Evolutionary conservation across 2,329 filamentous ascomycete species (phyloP).

Genomic region (Diaporthe destruens): DNA sequence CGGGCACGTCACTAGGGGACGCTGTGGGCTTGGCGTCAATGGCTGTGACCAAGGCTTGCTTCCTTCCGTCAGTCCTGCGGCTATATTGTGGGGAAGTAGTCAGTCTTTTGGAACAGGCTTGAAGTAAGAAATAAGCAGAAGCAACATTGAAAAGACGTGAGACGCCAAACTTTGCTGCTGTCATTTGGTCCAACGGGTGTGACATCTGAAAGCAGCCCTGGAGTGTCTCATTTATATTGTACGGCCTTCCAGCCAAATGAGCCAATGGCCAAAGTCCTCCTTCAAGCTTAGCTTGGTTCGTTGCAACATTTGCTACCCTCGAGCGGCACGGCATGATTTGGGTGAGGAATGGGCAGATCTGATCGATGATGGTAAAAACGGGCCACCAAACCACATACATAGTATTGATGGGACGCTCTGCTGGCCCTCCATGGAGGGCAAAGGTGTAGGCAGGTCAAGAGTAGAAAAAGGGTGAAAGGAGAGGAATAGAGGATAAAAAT

Average conservation of each 20-base stretch:
- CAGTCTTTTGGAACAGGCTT: background rate
- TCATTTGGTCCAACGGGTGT: no score
- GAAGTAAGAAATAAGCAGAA: background rate
- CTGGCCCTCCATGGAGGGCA: no score
- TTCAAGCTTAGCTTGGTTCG: background rate
- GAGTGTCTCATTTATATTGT: background rate
- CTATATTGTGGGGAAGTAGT: background rate
- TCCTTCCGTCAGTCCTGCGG: no score
- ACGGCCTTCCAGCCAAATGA: background rate
- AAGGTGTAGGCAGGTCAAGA: no score
- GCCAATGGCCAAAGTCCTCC: background rate
- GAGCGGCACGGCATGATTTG: background rate
- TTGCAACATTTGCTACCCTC: background rate
- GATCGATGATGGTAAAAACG: background rate
- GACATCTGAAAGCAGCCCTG: background rate
- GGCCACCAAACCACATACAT: no score
- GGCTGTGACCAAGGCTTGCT: background rate
- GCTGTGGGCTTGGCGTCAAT: constrained; percentile 8
- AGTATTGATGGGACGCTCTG: no score
- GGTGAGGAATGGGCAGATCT: no score
- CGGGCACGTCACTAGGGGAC: background rate
- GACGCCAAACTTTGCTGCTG: background rate
- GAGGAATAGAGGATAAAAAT: no score
- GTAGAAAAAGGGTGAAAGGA: no score
- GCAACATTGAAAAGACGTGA: no score